Base-by-base conservation (phyloP, 768 basidiomycete genomes). In the Termitomyces sp. region DNA sequence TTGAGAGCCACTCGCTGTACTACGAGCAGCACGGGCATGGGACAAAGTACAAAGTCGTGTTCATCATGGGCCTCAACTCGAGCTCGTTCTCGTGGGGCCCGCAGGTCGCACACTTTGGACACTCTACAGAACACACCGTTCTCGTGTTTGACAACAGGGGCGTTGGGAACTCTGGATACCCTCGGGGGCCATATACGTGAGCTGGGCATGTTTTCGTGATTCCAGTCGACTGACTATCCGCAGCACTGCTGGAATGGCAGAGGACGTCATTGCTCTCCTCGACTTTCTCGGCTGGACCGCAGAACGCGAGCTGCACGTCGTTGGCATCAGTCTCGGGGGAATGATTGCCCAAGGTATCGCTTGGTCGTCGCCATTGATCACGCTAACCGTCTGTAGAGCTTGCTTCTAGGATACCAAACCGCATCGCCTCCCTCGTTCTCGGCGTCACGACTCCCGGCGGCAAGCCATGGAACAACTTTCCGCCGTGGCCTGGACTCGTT, bases 121-220 rank as follows among this genome's bases (percentile, higher is more conserved):
- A 67, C n/a, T 69, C 78, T 16, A 71, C 75, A 13, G 73, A 82
- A 35, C 88, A 87, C 66, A 79, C 83, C 0, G 74, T 82, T 13
- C 75, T 93, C 2, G 88, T 91, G 5, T 92, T 93, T 67, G 92
- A 93, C 71, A 93, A 94, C 69, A 81, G 92, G 38, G 92, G 92
- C 1, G 89, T 89, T 6, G 92, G 92, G 7, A 82, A 90, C 69
- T 89, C 87, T 33, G 82, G 78, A 4, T 76, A 82, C 44, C 91
- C 91, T 0, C 71, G 76, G 47, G 92, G 91, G 1, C 89, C 90
- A 1, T 93, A 93, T 72, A 80, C 87, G 89, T 92, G 66, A 59
- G 83, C 76, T n/a, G 28, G n/a, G 44, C 47, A 50, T 32, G 28
- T 53, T 30, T 54, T 30, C 3, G 28, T 18, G 9, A 41, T 26